Evolutionary conservation across 352 stramenopile species (phyloP).

Genomic region (Phytophthora quininea): DNA sequence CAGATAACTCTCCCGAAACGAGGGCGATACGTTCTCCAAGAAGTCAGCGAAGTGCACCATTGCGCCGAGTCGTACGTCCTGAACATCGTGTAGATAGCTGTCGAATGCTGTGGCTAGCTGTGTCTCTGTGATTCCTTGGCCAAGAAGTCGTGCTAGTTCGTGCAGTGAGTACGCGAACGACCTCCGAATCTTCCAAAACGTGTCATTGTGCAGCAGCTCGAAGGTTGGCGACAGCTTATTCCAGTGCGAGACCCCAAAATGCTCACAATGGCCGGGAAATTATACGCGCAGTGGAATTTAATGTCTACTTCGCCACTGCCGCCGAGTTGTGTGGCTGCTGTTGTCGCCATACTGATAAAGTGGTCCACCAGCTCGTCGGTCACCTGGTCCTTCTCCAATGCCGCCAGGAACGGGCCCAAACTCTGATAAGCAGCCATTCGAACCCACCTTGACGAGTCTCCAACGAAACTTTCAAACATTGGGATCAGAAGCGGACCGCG

Average conservation of each 20-base stretch:
- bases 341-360: constrained; percentile 87
- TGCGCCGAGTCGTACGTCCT: constrained; percentile 82
- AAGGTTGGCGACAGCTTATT: constrained; percentile 82
- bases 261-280: constrained; percentile 89
- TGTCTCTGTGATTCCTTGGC: constrained; percentile 75
- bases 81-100: constrained; percentile 81
- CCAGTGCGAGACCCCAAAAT: constrained; percentile 77
- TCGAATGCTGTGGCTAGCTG: constrained; percentile 86
- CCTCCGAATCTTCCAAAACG: constrained; percentile 90
- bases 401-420: constrained; percentile 71
- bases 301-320: constrained; percentile 87
- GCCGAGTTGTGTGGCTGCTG: constrained; percentile 57
- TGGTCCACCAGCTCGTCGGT: constrained; percentile 79
- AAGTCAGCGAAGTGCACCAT: constrained; percentile 90
- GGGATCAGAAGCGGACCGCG: constrained; percentile 86
- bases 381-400: constrained; percentile 88
- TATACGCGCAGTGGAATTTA: constrained; percentile 93
- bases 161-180: constrained; percentile 94
- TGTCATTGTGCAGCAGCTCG: constrained; percentile 75
- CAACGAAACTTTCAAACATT: constrained; percentile 88
- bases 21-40: constrained; percentile 69
- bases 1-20: constrained; percentile 82
- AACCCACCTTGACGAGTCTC: constrained; percentile 93
- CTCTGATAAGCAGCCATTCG: constrained; percentile 95
- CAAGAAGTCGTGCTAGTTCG: constrained; percentile 85